phyloP scores from a whole-genome alignment of 2,329 filamentous ascomycete genomes.

The Xylaria hypoxylon region DNA sequence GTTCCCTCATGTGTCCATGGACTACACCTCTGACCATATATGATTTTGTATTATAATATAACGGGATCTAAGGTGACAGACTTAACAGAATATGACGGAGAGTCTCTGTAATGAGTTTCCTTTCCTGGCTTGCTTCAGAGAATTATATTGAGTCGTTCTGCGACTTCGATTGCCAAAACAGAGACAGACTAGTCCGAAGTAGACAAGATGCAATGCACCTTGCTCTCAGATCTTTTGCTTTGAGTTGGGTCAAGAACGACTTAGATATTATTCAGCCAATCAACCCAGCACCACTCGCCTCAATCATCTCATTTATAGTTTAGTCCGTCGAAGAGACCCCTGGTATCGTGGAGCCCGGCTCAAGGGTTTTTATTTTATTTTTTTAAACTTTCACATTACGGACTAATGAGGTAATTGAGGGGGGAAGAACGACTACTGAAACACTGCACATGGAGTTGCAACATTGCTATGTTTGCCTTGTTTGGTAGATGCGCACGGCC shows the following conservation, averaged over 20 bases:
- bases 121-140: neutral
- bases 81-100: neutral
- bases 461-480: constrained; percentile 3
- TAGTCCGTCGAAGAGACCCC: neutral
- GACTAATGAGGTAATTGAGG: constrained; percentile 26
- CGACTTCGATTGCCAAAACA: neutral
- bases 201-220: neutral
- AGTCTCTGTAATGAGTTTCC: constrained; percentile 1
- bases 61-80: neutral
- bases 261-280: constrained; percentile 11
- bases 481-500: constrained; percentile 21
- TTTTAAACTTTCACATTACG: constrained; percentile 10
- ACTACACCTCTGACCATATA: neutral
- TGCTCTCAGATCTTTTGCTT: neutral
- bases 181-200: constrained; percentile 7
- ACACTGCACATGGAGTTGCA: neutral
- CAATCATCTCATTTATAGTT: constrained; percentile 3
- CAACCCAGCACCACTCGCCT: neutral
- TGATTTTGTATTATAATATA: neutral
- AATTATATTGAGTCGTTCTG: neutral
- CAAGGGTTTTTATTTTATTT: neutral
- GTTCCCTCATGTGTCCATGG: neutral
- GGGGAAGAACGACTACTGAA: constrained; percentile 16
- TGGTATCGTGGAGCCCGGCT: neutral
- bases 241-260: constrained; percentile 9